phyloP scores from a whole-genome alignment of 768 basidiomycete genomes.

The Mycena chlorophos region DNA sequence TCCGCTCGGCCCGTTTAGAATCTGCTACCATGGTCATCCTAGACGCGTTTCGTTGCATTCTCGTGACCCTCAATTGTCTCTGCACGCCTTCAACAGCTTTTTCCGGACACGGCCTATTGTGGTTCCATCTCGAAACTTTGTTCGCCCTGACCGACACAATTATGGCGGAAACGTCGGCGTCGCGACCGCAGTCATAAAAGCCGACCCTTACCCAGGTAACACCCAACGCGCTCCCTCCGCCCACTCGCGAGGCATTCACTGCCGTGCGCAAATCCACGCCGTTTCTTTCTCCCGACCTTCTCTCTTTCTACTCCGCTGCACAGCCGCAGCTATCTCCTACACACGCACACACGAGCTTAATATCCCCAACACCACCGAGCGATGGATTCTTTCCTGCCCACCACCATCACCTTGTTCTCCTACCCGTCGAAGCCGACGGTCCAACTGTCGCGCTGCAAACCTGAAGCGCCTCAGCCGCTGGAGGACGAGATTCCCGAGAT shows the following conservation, averaged over 20 bases:
- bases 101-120: background rate
- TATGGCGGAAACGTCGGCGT: background rate
- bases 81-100: background rate
- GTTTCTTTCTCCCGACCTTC: background rate
- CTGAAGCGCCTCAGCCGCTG: background rate
- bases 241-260: background rate
- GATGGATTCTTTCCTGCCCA: background rate
- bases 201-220: background rate
- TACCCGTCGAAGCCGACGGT: background rate
- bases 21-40: too few relatives aligned
- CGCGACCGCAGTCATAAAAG: background rate
- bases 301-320: background rate
- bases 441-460: background rate
- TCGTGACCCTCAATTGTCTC: conserved; percentile 1
- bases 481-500: conserved; percentile 3
- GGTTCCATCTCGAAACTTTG: background rate
- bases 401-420: background rate
- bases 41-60: too few relatives aligned
- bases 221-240: background rate
- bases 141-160: background rate
- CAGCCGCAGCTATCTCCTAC: too few relatives aligned
- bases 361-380: background rate
- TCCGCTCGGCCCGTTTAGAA: too few relatives aligned
- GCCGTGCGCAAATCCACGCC: too few relatives aligned
- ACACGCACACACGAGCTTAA: background rate